Evolutionary conservation across 2,329 filamentous ascomycete genomes (phyloP).

Genomic region (Fusarium solani-melongenae): DNA sequence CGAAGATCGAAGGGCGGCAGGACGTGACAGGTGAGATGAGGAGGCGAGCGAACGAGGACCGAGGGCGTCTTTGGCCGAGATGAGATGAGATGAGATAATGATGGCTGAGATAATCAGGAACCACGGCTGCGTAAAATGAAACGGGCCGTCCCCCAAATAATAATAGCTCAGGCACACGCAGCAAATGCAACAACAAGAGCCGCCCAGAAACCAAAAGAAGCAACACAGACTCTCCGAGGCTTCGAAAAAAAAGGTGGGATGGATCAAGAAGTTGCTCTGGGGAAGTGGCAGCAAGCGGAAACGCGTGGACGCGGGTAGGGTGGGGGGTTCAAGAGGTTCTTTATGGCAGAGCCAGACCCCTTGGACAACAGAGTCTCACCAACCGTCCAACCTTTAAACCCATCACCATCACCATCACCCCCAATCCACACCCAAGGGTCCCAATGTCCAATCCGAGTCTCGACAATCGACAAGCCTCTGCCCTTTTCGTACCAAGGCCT

Average conservation of each 20-base stretch:
- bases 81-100: neutral
- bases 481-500: slow-evolving; percentile 34
- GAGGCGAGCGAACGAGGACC: neutral
- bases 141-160: slow-evolving; percentile 19
- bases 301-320: slow-evolving; percentile 32
- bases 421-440: slow-evolving; percentile 21
- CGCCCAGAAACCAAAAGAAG: slow-evolving; percentile 18
- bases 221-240: slow-evolving; percentile 12
- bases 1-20: neutral
- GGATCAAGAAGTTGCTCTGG: slow-evolving; percentile 30
- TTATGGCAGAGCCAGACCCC: slow-evolving; percentile 26
- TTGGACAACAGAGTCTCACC: slow-evolving; percentile 2
- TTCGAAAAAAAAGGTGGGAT: slow-evolving; percentile 29
- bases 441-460: slow-evolving; percentile 14
- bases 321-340: slow-evolving; percentile 36
- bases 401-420: slow-evolving; percentile 11
- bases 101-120: slow-evolving; percentile 31
- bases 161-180: slow-evolving; percentile 17
- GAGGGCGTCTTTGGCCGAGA: slow-evolving; percentile 6
- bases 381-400: slow-evolving; percentile 5
- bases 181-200: slow-evolving; percentile 18
- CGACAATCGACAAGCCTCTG: slow-evolving; percentile 22
- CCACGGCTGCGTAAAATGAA: slow-evolving; percentile 10
- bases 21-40: neutral
- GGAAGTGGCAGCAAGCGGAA: slow-evolving; percentile 24